Conservation (phyloP, 495 filamentous ascomycete species). For the Lasiosphaeriaceae sp. region DNA sequence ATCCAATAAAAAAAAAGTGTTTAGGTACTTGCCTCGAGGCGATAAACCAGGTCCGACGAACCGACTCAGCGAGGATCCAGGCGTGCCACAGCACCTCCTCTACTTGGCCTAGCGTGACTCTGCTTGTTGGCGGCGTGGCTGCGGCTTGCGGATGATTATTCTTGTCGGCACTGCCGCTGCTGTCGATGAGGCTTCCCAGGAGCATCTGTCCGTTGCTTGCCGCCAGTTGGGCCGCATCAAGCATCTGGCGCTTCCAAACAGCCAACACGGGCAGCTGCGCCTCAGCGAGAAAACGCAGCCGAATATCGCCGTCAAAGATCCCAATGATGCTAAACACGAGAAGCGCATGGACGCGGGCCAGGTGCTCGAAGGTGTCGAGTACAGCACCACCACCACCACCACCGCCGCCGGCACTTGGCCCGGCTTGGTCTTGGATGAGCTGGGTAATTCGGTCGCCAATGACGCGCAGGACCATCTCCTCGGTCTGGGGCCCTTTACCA, state of each 20-base stretch:
- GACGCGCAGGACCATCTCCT: conserved; percentile 17
- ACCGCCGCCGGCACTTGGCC: background rate
- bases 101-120: background rate
- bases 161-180: background rate
- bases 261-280: conserved; percentile 37
- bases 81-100: conserved; percentile 33
- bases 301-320: conserved; percentile 53
- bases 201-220: conserved; percentile 17
- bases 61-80: conserved; percentile 33
- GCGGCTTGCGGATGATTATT: conserved; percentile 34
- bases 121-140: background rate
- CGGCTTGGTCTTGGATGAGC: background rate
- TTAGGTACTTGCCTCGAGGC: conserved; percentile 12
- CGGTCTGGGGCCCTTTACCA: conserved; percentile 5
- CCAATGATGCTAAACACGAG: conserved; percentile 50
- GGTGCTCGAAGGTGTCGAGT: conserved; percentile 28
- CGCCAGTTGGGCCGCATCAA: conserved; percentile 16
- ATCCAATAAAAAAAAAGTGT: conserved; percentile 16
- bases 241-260: conserved; percentile 35
- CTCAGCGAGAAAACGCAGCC: conserved; percentile 43
- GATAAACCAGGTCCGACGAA: conserved; percentile 30
- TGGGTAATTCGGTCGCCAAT: conserved; percentile 9
- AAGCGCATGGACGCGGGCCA: conserved; percentile 44
- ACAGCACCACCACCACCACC: too few relatives aligned
- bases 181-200: background rate